Evolutionary conservation across 108 stramenopile genomes (phyloP).

Genomic region (Cyclostephanos tholiformis): DNA sequence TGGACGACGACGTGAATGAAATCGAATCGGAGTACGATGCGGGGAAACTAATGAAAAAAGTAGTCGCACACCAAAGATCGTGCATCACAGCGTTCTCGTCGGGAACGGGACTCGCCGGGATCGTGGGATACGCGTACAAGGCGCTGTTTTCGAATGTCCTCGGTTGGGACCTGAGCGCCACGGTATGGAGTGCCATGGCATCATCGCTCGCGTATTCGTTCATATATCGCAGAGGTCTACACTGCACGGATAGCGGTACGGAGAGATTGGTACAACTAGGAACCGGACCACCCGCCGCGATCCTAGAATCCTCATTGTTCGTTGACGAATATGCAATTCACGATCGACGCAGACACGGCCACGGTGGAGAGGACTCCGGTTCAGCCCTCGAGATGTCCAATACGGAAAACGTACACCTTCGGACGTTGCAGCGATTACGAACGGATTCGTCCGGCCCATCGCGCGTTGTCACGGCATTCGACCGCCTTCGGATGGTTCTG

Average conservation of each 20-base stretch:
- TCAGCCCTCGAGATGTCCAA: constrained; percentile 30
- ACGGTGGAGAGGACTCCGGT: background rate
- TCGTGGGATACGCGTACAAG: constrained; percentile 75
- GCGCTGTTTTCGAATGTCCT: constrained; percentile 31
- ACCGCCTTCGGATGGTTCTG: constrained; percentile 50
- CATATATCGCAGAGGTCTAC: constrained; percentile 24
- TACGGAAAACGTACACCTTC: constrained; percentile 2
- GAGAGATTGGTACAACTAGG: background rate
- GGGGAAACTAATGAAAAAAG: constrained; percentile 9
- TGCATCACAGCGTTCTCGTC: constrained; percentile 77
- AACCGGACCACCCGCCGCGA: background rate
- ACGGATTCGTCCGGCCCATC: constrained; percentile 2
- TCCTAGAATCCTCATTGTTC: background rate
- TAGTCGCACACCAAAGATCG: background rate
- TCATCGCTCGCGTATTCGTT: constrained; percentile 20
- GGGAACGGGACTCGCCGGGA: constrained; percentile 83
- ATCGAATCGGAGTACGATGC: constrained; percentile 5
- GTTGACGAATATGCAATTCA: background rate
- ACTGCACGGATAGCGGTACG: constrained; percentile 3
- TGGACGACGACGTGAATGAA: background rate
- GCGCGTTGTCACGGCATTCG: constrained; percentile 26
- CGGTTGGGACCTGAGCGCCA: constrained; percentile 21
- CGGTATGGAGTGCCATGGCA: constrained; percentile 36
- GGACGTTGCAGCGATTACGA: constrained; percentile 6
- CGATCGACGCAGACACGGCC: background rate